Percentiles rank a stretch among this genome's conserved stretches.
Conservation (phyloP, 352 stramenopile genomes). For the Pythium apleroticum region DNA sequence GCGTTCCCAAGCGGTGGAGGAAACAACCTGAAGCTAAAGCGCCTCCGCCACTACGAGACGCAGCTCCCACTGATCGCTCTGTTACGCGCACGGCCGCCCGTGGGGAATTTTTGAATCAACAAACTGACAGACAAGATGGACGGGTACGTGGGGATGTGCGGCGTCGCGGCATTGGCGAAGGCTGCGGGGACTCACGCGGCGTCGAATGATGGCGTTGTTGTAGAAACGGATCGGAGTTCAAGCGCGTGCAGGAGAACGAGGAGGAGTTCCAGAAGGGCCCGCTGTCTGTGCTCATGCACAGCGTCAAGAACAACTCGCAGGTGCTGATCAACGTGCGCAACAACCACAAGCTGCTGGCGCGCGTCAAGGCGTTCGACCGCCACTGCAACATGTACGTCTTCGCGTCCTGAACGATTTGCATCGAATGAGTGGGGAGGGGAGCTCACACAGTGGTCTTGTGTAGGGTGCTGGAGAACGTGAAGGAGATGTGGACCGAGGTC, state of each 20-base stretch:
- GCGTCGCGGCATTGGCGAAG: neutral
- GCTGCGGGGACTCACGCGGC: neutral
- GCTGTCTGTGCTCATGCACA: constrained; percentile 97
- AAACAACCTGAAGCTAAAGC: constrained; percentile 2
- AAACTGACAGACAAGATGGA: constrained; percentile 3
- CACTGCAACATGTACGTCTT: constrained; percentile 99
- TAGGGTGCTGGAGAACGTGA: constrained; percentile 99
- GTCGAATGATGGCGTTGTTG: neutral
- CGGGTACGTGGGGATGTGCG: neutral
- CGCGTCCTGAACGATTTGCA: no score
- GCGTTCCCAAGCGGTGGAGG: constrained; percentile 4
- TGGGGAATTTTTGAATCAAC: constrained; percentile 1
- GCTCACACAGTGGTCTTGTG: constrained; percentile 6
- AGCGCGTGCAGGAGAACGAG: constrained; percentile 87
- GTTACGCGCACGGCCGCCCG: neutral
- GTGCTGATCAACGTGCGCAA: constrained; percentile 99
- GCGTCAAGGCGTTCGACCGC: constrained; percentile 99
- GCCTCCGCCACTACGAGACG: neutral
- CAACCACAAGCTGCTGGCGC: constrained; percentile 99
- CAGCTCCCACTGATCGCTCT: neutral
- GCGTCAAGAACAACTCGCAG: constrained; percentile 97
- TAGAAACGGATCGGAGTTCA: constrained; percentile 59
- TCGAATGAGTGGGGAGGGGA: neutral
- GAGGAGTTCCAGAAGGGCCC: constrained; percentile 96
- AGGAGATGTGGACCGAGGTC: constrained; percentile 99